Evolutionary conservation across 768 basidiomycete species (phyloP), one percentile per base, ranked within the genome.

Genomic region (Auricularia cornea): DNA sequence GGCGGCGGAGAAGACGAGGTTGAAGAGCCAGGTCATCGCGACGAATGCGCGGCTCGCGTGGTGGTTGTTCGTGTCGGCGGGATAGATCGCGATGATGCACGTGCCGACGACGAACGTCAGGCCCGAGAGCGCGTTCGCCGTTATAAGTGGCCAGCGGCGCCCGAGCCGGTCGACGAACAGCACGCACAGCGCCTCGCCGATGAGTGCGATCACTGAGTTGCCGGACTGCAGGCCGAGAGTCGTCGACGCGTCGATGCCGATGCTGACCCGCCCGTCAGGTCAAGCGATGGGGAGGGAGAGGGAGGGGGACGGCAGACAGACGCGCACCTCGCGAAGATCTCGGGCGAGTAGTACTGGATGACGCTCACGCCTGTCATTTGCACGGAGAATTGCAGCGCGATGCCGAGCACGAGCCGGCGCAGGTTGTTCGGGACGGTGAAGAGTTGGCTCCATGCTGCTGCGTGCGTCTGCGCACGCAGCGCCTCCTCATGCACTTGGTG

Each of bases 361-460:
- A 79, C 81, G 59, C 80, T 81, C 61, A 84, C 77, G 71, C 80
- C 84, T 10, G 84, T 86, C 81, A 84, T 84, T 66, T 86, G 84
- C 10, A 84, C 82, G 8, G 80, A 81, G 68, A 83, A 83, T 69
- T 84, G 80, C 1, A 81, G 71, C 11, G 71, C 71, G 30, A 56
- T 77, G 72, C 81, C 81, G 18, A 83, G 75, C 41, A 75, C 68
- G 1, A 82, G 69, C 11, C 81, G 72, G 4, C 81, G 77, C 66
- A 81, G 78, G 71, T 83, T 83, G 62, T 76, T 78, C 12, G 73
- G 70, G 16, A 75, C 72, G 2, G 69, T 70, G 66, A 81, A 77
- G 6, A 80, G 71, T 66, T 79, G 77, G 3, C 62, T 63, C 78
- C 78, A 80, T 48, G 75, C 75, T 33, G 11, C 51, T 3, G 28